Percentiles rank a stretch among this genome's conserved stretches.
These are phyloP conservation scores for Gnomoniopsis smithogilvyi DNA, from an alignment of 2,329 filamentous ascomycete species.

Conservation along the genomic window DNA sequence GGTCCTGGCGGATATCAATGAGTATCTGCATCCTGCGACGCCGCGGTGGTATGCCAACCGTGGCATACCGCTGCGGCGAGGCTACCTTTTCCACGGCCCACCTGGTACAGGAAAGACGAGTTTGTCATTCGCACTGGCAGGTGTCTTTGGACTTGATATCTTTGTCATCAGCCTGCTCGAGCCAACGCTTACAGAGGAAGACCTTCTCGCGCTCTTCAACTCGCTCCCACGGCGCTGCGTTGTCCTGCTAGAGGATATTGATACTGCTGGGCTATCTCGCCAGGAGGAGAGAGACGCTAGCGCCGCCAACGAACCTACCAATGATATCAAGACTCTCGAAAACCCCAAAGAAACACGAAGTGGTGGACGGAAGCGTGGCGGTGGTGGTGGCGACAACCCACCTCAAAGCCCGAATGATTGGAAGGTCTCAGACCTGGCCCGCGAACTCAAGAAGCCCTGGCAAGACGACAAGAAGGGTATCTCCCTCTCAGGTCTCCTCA, in stretches of 20 bases:
- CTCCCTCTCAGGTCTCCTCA: constrained; percentile 74
- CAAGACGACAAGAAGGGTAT: constrained; percentile 50
- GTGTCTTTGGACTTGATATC: constrained; percentile 64
- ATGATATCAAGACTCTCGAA: constrained; percentile 11
- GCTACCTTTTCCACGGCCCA: constrained; percentile 75
- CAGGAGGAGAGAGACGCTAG: constrained; percentile 27
- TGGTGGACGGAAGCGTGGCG: constrained; percentile 10
- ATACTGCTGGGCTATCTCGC: constrained; percentile 58
- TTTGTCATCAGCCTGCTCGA: constrained; percentile 62
- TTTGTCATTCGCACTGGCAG: constrained; percentile 63
- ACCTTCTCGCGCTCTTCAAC: constrained; percentile 56
- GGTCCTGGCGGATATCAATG: constrained; percentile 70
- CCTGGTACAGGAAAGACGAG: constrained; percentile 73
- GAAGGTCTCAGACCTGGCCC: constrained; percentile 40
- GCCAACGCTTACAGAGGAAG: constrained; percentile 58
- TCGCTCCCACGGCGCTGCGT: constrained; percentile 61
- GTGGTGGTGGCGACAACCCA: constrained; percentile 1
- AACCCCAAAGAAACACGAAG: constrained; percentile 15
- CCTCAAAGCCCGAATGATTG: constrained; percentile 25
- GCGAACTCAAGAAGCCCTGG: constrained; percentile 39
- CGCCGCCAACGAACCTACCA: constrained; percentile 11
- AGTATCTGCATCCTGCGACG: constrained; percentile 70
- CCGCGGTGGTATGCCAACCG: constrained; percentile 71
- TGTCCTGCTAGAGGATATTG: constrained; percentile 67
- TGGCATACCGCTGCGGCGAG: constrained; percentile 72